Evolutionary conservation across 2,329 filamentous ascomycete genomes (phyloP).

Genomic region (Blumeriella jaapii): DNA sequence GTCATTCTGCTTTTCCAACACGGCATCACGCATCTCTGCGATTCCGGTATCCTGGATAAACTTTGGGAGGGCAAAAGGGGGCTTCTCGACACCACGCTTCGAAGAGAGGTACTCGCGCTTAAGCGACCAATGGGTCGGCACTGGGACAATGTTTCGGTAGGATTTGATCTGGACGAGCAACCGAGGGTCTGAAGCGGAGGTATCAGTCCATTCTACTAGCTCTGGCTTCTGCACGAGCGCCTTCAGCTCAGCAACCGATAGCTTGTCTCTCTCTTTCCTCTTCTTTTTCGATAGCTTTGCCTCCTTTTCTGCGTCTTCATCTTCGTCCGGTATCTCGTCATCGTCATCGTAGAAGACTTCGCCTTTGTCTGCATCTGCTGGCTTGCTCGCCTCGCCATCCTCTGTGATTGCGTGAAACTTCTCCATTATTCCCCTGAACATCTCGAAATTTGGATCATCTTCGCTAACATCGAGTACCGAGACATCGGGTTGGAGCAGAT

Average conservation of each 20-base stretch:
- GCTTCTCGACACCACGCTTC: slow-evolving; percentile 93
- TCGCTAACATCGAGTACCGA: slow-evolving; percentile 40
- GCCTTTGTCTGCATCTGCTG: slow-evolving; percentile 65
- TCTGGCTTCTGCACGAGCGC: slow-evolving; percentile 84
- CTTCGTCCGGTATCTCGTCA: slow-evolving; percentile 75
- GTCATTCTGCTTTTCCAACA: slow-evolving; percentile 89
- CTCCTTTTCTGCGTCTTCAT: slow-evolving; percentile 53
- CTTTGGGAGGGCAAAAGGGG: slow-evolving; percentile 81
- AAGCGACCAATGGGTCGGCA: slow-evolving; percentile 86
- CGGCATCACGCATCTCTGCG: slow-evolving; percentile 93
- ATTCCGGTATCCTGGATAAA: slow-evolving; percentile 98
- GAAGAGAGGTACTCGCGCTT: slow-evolving; percentile 97
- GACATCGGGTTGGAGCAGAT: slow-evolving; percentile 35
- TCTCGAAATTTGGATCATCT: slow-evolving; percentile 67
- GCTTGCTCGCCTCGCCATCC: slow-evolving; percentile 52
- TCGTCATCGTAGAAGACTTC: slow-evolving; percentile 77
- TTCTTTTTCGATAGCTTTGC: slow-evolving; percentile 88
- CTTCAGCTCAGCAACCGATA: slow-evolving; percentile 92
- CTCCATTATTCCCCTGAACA: slow-evolving; percentile 73
- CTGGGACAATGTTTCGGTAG: slow-evolving; percentile 88
- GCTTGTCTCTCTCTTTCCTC: slow-evolving; percentile 78
- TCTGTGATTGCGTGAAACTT: slow-evolving; percentile 61
- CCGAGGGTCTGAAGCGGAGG: slow-evolving; percentile 77
- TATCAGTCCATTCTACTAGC: slow-evolving; percentile 95
- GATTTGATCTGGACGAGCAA: slow-evolving; percentile 91